Percentiles rank a stretch among this genome's conserved stretches.
phyloP scores from a whole-genome alignment of 2,329 filamentous ascomycete genomes.

The Colletotrichum aenigma region DNA sequence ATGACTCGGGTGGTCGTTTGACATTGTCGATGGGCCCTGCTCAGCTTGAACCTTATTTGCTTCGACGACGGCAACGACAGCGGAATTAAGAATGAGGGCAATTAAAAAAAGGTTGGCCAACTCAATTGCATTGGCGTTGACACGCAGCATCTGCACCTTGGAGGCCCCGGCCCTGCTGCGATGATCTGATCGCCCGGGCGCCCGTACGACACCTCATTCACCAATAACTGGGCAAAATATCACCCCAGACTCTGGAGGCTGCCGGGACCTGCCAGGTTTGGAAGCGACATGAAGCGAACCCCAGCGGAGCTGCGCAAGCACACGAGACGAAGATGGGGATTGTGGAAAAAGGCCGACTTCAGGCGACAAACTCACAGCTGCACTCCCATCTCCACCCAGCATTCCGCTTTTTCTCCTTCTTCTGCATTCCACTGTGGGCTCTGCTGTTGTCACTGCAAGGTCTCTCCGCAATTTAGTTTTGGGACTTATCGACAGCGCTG shows the following conservation, averaged over 20 bases:
- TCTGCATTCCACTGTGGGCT: not conserved
- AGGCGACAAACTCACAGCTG: not conserved
- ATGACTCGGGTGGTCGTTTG: slow-evolving; percentile 7
- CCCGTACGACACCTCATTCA: not conserved
- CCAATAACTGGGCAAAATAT: not conserved
- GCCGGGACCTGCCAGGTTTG: not conserved
- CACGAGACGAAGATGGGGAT: slow-evolving; percentile 11
- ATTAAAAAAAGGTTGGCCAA: not conserved
- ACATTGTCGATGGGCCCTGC: not conserved
- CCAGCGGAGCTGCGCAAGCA: slow-evolving; percentile 3
- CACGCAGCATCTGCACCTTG: not conserved
- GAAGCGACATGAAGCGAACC: slow-evolving; percentile 4
- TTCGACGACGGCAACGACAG: not conserved
- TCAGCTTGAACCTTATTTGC: not conserved
- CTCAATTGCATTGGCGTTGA: slow-evolving; percentile 1
- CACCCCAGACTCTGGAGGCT: not conserved
- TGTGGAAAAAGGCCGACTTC: not conserved
- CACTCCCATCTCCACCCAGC: not conserved
- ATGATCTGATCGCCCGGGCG: slow-evolving; percentile 10
- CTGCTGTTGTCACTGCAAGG: not conserved
- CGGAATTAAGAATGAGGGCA: not conserved
- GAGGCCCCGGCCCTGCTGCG: not conserved
- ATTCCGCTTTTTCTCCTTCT: not conserved
- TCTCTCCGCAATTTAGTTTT: not conserved
- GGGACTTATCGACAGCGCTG: not conserved